Evolutionary conservation across 176 grass and related monocot species (phyloP), one percentile per base, ranked within the genome.

Genomic region (Ampelocalamus luodianensis): DNA sequence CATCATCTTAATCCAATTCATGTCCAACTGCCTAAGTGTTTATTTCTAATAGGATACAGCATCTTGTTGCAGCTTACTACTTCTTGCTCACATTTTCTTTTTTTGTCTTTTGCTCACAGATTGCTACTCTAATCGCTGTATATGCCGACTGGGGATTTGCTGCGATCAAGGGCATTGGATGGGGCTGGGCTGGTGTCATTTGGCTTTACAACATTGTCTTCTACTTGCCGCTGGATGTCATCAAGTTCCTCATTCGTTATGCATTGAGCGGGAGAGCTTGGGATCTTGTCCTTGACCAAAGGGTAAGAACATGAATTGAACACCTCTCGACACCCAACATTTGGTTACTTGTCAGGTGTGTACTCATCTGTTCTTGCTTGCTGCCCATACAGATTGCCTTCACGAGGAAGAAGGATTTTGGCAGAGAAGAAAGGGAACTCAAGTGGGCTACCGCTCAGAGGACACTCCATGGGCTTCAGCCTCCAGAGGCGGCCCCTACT

Each of bases 171-270:
- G 94, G 94, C 50, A 94, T 97, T 6, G 92, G 94, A 66, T 97
- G 94, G 94, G 92, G 94, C 32, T 94, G 94, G 94, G 94, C 92
- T 39, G 94, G 94, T 38, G 90, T 97, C 36, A 89, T 97, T 61
- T 97, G 92, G 94, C 87, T 97, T 70, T 97, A 94, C 82, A 97
- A 97, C 74, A 76, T 97, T 0, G 74, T 97, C 42, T 90, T 89
- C 64, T 97, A 97, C 67, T 89, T 97, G 20, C 94, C 94, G 12
- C 80, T 97, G 15, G 94, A 97, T 78, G 79, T 94, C 65, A 97
- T 97, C 65, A 97, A 97, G 72, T 94, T 97, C 85, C 82, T 97
- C 50, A 97, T 68, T 58, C 90, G 88, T n/a, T 97, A 97, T n/a
- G 85, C 88, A 2, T 53, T 94, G 67, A 97, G 94, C 5, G 94